Conservation (phyloP, 2,329 filamentous ascomycete genomes). For the Drechslera avenae region DNA sequence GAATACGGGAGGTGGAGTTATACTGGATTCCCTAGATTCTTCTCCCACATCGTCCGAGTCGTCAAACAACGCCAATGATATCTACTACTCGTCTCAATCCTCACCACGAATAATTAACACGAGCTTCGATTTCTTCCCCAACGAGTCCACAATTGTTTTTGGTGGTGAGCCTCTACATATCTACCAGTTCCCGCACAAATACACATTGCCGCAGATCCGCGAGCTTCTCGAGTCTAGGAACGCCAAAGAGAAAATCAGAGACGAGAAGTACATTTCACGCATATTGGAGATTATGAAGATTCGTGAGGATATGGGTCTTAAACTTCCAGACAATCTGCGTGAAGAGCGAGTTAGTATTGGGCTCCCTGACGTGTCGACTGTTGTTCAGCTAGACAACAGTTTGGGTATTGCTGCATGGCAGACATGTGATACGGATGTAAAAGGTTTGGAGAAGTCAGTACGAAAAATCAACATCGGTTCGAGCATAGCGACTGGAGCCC, state of each 20-base stretch:
- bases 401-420: constrained; percentile 10
- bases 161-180: constrained; percentile 4
- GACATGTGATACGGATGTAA: background rate
- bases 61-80: background rate
- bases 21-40: too few relatives aligned
- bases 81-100: too few relatives aligned
- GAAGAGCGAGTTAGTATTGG: constrained; percentile 14
- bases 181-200: constrained; percentile 19
- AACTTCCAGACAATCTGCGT: constrained; percentile 11
- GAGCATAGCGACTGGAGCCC: background rate
- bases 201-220: constrained; percentile 18
- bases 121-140: background rate
- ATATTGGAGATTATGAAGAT: constrained; percentile 21
- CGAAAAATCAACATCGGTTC: background rate
- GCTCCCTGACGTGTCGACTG: background rate
- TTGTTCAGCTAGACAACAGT: background rate
- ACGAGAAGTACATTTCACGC: background rate
- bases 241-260: background rate
- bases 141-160: background rate
- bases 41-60: background rate
- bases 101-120: background rate
- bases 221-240: constrained; percentile 9
- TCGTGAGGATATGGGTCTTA: constrained; percentile 14
- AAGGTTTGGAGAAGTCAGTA: background rate
- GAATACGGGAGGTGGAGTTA: too few relatives aligned